phyloP scores from a whole-genome alignment of 2,329 filamentous ascomycete species.

The Alternaria triticimaculans region DNA sequence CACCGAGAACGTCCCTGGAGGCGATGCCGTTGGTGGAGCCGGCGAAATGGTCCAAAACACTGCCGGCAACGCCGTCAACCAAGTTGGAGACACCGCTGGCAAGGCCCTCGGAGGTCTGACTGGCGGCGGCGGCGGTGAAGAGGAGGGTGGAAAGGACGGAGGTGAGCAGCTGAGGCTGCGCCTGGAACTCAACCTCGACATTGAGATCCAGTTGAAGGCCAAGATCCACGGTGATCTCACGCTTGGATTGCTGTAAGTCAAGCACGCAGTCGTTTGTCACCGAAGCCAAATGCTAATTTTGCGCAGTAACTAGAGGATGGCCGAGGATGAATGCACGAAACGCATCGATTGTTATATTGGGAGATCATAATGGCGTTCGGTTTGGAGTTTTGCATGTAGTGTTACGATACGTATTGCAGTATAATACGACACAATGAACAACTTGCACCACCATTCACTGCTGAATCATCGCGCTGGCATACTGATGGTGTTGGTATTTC shows the following conservation, averaged over 20 bases:
- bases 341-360: constrained; percentile 9
- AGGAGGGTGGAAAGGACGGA: constrained; percentile 39
- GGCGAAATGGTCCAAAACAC: constrained; percentile 64
- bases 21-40: constrained; percentile 60
- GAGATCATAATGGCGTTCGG: constrained; percentile 34
- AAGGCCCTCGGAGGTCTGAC: constrained; percentile 58
- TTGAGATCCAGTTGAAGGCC: constrained; percentile 69
- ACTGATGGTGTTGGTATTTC: neutral
- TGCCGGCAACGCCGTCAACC: constrained; percentile 59
- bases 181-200: constrained; percentile 67
- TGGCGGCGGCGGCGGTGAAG: constrained; percentile 50
- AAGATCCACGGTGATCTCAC: constrained; percentile 70
- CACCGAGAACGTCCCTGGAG: constrained; percentile 60
- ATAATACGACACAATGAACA: constrained; percentile 24
- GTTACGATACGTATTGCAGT: constrained; percentile 29
- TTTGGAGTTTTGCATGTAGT: constrained; percentile 25
- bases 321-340: constrained; percentile 25
- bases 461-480: neutral
- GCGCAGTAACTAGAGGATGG: constrained; percentile 37
- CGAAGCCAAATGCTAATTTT: constrained; percentile 21
- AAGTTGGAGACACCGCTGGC: constrained; percentile 51
- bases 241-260: constrained; percentile 59
- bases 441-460: neutral
- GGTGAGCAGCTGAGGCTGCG: constrained; percentile 62
- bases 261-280: neutral